These are phyloP conservation scores for Talaromyces verruculosus DNA, from an alignment of 2,329 filamentous ascomycete genomes.

Conservation along the genomic window DNA sequence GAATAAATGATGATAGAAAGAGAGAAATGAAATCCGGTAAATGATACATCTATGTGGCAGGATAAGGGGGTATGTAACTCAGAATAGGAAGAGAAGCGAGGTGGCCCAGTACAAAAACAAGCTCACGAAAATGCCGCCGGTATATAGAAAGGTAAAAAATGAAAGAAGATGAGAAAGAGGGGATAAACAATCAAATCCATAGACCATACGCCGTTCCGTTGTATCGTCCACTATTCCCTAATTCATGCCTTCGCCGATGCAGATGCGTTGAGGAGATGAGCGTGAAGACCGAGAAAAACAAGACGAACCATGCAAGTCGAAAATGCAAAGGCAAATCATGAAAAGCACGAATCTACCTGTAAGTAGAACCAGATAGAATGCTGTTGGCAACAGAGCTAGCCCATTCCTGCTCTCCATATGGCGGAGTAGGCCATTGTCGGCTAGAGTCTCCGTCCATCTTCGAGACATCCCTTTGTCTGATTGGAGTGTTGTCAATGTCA, in stretches of 20 bases:
- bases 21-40: slow-evolving; percentile 31
- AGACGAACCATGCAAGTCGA: slow-evolving; percentile 1
- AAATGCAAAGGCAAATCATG: slow-evolving; percentile 2
- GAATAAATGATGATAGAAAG: slow-evolving; percentile 31
- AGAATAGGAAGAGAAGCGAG: slow-evolving; percentile 19
- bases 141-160: slow-evolving; percentile 9
- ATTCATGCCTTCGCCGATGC: slow-evolving; percentile 16
- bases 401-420: slow-evolving; percentile 93
- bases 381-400: slow-evolving; percentile 77
- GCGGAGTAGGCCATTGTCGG: slow-evolving; percentile 90
- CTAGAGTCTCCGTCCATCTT: slow-evolving; percentile 53
- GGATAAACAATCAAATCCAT: slow-evolving; percentile 2
- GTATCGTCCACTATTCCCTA: slow-evolving; percentile 17
- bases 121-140: slow-evolving; percentile 14
- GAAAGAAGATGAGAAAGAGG: slow-evolving; percentile 1
- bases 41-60: slow-evolving; percentile 37
- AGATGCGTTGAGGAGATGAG: slow-evolving; percentile 20
- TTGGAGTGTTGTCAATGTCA: slow-evolving; percentile 48
- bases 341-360: slow-evolving; percentile 30
- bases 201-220: slow-evolving; percentile 20
- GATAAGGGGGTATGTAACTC: slow-evolving; percentile 38
- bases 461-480: slow-evolving; percentile 69
- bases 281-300: slow-evolving; percentile 10
- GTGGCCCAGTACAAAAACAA: not conserved
- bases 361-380: slow-evolving; percentile 65